Conservation (phyloP, 2,329 filamentous ascomycete genomes). For the Clonostachys rhizophaga region DNA sequence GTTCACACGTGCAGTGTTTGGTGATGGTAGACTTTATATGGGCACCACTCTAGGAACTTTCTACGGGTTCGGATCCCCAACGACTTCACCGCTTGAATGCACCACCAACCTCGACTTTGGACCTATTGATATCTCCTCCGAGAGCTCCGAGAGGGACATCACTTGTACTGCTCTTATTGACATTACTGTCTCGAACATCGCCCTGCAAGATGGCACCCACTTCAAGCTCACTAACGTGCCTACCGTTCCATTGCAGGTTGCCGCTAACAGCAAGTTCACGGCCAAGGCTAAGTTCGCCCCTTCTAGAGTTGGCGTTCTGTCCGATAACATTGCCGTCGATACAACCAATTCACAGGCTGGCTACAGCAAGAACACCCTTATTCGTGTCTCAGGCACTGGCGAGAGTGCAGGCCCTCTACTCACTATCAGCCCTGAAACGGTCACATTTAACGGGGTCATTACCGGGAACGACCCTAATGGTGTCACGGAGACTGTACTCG, state of each 20-base stretch:
- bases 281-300: slow-evolving; percentile 41
- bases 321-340: slow-evolving; percentile 39
- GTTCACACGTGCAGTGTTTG: slow-evolving; percentile 53
- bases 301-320: slow-evolving; percentile 37
- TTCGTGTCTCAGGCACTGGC: slow-evolving; percentile 43
- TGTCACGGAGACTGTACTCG: slow-evolving; percentile 34
- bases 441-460: slow-evolving; percentile 46
- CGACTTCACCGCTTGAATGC: slow-evolving; percentile 49
- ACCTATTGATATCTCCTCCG: slow-evolving; percentile 30
- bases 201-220: slow-evolving; percentile 22
- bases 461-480: slow-evolving; percentile 30
- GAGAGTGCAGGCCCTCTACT: slow-evolving; percentile 39
- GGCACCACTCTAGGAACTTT: slow-evolving; percentile 44
- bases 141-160: slow-evolving; percentile 19
- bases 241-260: slow-evolving; percentile 18
- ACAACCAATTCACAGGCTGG: slow-evolving; percentile 39
- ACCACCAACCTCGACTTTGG: slow-evolving; percentile 43
- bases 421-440: slow-evolving; percentile 35
- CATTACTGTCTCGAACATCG: slow-evolving; percentile 32
- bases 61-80: slow-evolving; percentile 51
- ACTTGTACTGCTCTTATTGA: slow-evolving; percentile 42
- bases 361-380: slow-evolving; percentile 38
- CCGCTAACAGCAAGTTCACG: slow-evolving; percentile 29
- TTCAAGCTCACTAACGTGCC: slow-evolving; percentile 28
- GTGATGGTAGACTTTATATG: slow-evolving; percentile 50